Conservation (phyloP, 495 filamentous ascomycete species). For the Talaromyces proteolyticus region DNA sequence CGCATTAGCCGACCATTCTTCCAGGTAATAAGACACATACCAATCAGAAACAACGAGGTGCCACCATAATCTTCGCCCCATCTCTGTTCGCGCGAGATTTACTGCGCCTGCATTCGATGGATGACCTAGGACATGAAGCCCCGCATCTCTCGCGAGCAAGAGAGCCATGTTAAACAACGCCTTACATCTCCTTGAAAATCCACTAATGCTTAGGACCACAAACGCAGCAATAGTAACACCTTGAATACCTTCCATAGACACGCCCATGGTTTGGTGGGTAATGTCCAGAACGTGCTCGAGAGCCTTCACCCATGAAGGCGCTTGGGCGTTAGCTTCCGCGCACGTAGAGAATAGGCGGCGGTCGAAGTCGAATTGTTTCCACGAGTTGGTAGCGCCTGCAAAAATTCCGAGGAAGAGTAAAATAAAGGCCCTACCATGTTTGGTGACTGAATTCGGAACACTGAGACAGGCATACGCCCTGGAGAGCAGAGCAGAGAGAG, state of each 20-base stretch:
- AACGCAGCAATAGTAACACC: slow-evolving; percentile 31
- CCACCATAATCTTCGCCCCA: slow-evolving; percentile 44
- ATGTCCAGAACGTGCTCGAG: slow-evolving; percentile 31
- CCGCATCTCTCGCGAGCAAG: slow-evolving; percentile 26
- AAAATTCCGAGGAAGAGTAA: slow-evolving; percentile 29
- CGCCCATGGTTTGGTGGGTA: slow-evolving; percentile 13
- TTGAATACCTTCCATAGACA: slow-evolving; percentile 37
- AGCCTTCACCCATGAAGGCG: slow-evolving; percentile 27
- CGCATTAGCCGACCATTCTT: not conserved
- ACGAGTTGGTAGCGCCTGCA: slow-evolving; percentile 34
- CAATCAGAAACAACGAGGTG: slow-evolving; percentile 39
- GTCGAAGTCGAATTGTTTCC: slow-evolving; percentile 17
- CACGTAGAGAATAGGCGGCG: slow-evolving; percentile 20
- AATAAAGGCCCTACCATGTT: slow-evolving; percentile 27
- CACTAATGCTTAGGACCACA: slow-evolving; percentile 29
- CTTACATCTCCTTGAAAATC: slow-evolving; percentile 20
- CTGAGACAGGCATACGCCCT: slow-evolving; percentile 22
- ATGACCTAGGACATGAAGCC: slow-evolving; percentile 35
- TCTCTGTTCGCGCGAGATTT: slow-evolving; percentile 24
- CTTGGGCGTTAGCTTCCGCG: slow-evolving; percentile 21
- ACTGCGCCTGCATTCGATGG: slow-evolving; percentile 11
- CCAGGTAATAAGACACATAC: slow-evolving; percentile 14
- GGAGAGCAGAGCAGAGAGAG: slow-evolving; percentile 21
- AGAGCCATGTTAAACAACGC: slow-evolving; percentile 24
- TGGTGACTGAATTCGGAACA: slow-evolving; percentile 10